Conservation (phyloP, 768 basidiomycete genomes). For the Rhodotorula toruloides region DNA sequence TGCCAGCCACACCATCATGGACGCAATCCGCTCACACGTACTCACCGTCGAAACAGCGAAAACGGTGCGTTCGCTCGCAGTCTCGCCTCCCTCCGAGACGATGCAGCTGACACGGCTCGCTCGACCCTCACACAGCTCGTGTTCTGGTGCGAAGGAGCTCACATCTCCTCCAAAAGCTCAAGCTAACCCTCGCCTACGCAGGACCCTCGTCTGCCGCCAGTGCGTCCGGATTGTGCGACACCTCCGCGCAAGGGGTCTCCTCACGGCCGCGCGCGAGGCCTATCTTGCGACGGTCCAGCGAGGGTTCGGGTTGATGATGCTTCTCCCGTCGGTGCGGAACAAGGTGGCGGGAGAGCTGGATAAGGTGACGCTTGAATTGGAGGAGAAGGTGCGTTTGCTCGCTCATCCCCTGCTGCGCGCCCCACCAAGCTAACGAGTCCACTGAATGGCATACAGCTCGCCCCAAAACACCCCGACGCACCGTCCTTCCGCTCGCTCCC, state of each 20-base stretch:
- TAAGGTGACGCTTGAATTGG: slow-evolving; percentile 24
- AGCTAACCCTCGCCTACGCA: not conserved
- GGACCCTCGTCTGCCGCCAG: slow-evolving; percentile 17
- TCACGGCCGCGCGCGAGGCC: slow-evolving; percentile 11
- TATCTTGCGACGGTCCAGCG: slow-evolving; percentile 22
- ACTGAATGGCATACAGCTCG: not conserved
- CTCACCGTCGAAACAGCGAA: too few relatives aligned
- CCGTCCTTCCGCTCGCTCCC: slow-evolving; percentile 20
- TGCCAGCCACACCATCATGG: too few relatives aligned
- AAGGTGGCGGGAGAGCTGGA: slow-evolving; percentile 36
- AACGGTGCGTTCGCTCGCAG: too few relatives aligned
- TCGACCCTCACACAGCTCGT: too few relatives aligned
- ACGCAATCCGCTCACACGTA: too few relatives aligned
- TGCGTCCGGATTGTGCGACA: slow-evolving; percentile 9
- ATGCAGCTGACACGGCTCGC: too few relatives aligned
- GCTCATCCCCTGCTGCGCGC: not conserved
- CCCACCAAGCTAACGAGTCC: not conserved
- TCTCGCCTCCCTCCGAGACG: too few relatives aligned
- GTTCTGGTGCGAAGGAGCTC: slow-evolving; percentile 19
- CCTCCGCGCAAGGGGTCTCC: slow-evolving; percentile 21
- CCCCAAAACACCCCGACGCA: not conserved
- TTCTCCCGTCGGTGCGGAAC: slow-evolving; percentile 10
- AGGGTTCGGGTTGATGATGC: slow-evolving; percentile 17
- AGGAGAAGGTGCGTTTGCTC: slow-evolving; percentile 13
- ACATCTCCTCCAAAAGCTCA: rapidly evolving